These are phyloP conservation scores for Pulveroboletus sp. DNA, from an alignment of 768 basidiomycete species.

Conservation along the genomic window DNA sequence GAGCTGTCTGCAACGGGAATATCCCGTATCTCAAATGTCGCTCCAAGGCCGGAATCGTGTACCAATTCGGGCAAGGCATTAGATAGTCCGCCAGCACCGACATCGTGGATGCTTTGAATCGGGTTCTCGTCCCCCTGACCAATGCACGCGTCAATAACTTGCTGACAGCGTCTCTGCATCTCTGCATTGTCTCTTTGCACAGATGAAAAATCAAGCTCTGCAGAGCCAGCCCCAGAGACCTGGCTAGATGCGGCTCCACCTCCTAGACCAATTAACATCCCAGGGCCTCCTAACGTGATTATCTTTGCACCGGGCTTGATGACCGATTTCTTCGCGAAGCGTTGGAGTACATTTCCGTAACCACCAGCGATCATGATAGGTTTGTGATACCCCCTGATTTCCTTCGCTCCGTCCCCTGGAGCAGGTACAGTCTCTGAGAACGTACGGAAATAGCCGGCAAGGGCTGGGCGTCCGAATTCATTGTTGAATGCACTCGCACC, in stretches of 20 bases:
- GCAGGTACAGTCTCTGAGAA: conserved; percentile 76
- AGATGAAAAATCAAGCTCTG: conserved; percentile 93
- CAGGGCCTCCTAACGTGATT: conserved; percentile 91
- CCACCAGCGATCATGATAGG: conserved; percentile 99
- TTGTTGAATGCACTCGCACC: conserved; percentile 97
- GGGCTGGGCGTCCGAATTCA: conserved; percentile 92
- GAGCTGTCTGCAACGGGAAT: conserved; percentile 86
- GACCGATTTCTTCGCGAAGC: conserved; percentile 71
- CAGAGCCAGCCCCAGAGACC: conserved; percentile 83
- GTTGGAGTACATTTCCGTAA: conserved; percentile 85
- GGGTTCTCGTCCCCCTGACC: conserved; percentile 58
- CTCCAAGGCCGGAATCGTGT: conserved; percentile 91
- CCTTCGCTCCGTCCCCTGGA: conserved; percentile 43
- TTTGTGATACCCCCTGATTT: conserved; percentile 96
- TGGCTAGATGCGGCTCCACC: conserved; percentile 96
- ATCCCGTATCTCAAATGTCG: conserved; percentile 88
- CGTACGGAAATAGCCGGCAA: conserved; percentile 93
- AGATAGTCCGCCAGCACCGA: conserved; percentile 94
- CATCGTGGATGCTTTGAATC: conserved; percentile 96
- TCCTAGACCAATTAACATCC: conserved; percentile 93
- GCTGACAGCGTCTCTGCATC: conserved; percentile 96
- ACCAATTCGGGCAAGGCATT: conserved; percentile 97
- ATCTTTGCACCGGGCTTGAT: conserved; percentile 83
- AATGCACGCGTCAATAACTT: conserved; percentile 92
- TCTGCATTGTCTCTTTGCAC: conserved; percentile 98